Percentiles rank a stretch among this genome's conserved stretches.
Conservation (phyloP, 352 stramenopile species). For the Pseudoperonospora humuli region DNA sequence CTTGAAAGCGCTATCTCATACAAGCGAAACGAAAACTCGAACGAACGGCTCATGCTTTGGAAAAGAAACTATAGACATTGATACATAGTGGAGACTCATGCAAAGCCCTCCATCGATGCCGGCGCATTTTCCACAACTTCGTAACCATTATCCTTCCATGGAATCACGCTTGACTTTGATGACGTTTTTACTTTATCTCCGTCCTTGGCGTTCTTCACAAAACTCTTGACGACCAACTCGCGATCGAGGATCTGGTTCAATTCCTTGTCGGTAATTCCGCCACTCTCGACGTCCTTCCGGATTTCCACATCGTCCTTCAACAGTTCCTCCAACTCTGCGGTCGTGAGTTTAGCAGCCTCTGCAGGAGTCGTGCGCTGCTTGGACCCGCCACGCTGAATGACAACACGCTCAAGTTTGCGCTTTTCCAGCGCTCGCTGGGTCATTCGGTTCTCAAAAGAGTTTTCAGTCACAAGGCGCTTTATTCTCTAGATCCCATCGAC, state of each 20-base stretch:
- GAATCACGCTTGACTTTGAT: slow-evolving; percentile 21
- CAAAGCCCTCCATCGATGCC: slow-evolving; percentile 67
- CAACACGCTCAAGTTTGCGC: slow-evolving; percentile 84
- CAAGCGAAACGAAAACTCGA: background rate
- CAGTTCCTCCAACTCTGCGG: slow-evolving; percentile 65
- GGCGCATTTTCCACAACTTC: slow-evolving; percentile 65
- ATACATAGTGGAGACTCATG: slow-evolving; percentile 16
- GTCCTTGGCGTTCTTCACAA: slow-evolving; percentile 38
- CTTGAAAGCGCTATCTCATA: background rate
- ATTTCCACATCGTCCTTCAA: slow-evolving; percentile 70
- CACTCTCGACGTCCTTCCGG: slow-evolving; percentile 61
- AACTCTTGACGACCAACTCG: slow-evolving; percentile 65
- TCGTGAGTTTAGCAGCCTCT: slow-evolving; percentile 42
- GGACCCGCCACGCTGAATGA: slow-evolving; percentile 84
- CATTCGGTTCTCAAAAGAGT: slow-evolving; percentile 93
- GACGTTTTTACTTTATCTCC: slow-evolving; percentile 9
- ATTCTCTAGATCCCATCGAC: no score
- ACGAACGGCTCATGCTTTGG: background rate
- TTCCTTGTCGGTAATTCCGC: slow-evolving; percentile 60
- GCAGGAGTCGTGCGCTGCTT: slow-evolving; percentile 37
- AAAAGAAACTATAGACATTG: slow-evolving; percentile 5
- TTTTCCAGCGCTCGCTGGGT: slow-evolving; percentile 88
- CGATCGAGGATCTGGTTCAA: slow-evolving; percentile 59
- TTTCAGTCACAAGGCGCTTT: slow-evolving; percentile 89
- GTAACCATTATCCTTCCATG: slow-evolving; percentile 57